phyloP scores from a whole-genome alignment of 768 basidiomycete genomes.

The Tubosaeta sp. region DNA sequence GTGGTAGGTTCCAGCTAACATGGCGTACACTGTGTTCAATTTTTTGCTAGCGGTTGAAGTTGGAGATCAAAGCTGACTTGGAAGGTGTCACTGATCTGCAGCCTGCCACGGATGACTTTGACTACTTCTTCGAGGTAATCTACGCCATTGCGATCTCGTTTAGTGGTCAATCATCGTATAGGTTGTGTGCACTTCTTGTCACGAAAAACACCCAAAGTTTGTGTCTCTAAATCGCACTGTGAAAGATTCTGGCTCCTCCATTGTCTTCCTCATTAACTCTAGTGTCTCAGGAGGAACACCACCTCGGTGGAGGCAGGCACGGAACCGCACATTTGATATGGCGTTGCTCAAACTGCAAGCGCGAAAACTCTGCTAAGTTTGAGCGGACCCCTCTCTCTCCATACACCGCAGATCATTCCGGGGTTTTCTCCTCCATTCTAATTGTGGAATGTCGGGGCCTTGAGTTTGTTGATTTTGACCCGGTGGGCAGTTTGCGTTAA shows the following conservation, averaged over 20 bases:
- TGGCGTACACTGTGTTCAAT: background rate
- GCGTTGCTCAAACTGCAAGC: slow-evolving; percentile 73
- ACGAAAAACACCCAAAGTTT: slow-evolving; percentile 69
- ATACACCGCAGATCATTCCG: slow-evolving; percentile 58
- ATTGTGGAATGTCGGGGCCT: slow-evolving; percentile 83
- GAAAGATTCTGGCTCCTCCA: slow-evolving; percentile 6
- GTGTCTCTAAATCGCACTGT: slow-evolving; percentile 72
- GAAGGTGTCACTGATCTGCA: slow-evolving; percentile 71
- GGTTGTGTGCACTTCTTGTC: slow-evolving; percentile 80
- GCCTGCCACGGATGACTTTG: slow-evolving; percentile 65
- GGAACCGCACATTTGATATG: slow-evolving; percentile 77
- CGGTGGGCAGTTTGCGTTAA: slow-evolving; percentile 41
- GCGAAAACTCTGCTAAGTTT: slow-evolving; percentile 80
- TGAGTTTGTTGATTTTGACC: slow-evolving; percentile 77
- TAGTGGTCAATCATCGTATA: slow-evolving; percentile 15
- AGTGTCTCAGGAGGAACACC: slow-evolving; percentile 54
- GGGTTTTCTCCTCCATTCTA: slow-evolving; percentile 59
- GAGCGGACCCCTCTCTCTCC: slow-evolving; percentile 48
- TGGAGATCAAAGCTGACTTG: slow-evolving; percentile 75
- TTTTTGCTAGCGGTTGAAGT: slow-evolving; percentile 44
- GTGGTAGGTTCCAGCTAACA: slow-evolving; percentile 41
- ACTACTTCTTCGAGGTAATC: slow-evolving; percentile 73
- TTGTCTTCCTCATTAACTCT: slow-evolving; percentile 1
- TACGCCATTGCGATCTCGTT: no score
- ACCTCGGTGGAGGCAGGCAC: slow-evolving; percentile 64